Conservation (phyloP, 805 yeast genomes). For the Tetrapisispora iriomotensis region DNA sequence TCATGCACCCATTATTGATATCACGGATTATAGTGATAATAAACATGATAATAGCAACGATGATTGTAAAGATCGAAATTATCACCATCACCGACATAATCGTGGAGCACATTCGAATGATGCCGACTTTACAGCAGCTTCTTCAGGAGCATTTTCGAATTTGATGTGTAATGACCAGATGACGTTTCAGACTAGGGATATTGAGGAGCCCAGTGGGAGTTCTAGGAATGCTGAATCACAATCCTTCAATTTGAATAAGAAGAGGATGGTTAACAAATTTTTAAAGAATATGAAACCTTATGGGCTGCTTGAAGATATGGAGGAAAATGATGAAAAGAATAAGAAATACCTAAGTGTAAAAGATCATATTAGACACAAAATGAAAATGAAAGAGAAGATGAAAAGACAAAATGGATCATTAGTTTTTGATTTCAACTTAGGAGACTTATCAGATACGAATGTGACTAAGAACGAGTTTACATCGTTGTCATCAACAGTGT, state of each 20-base stretch:
- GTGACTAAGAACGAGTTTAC: no score
- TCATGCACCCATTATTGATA: neutral
- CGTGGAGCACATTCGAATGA: neutral
- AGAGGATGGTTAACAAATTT: slow-evolving; percentile 21
- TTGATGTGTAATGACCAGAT: slow-evolving; percentile 13
- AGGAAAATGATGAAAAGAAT: neutral
- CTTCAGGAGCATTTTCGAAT: slow-evolving; percentile 23
- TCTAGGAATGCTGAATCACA: neutral
- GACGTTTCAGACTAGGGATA: neutral
- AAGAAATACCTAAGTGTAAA: no score
- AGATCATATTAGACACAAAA: no score
- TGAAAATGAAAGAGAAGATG: no score
- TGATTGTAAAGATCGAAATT: slow-evolving; percentile 2
- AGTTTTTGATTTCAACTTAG: no score
- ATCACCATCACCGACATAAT: slow-evolving; percentile 1
- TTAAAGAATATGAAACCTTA: slow-evolving; percentile 19
- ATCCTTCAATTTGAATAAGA: slow-evolving; percentile 6
- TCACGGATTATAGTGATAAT: neutral
- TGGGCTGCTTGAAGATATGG: slow-evolving; percentile 2
- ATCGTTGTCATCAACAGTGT: no score
- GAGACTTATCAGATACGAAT: no score
- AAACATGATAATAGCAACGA: neutral
- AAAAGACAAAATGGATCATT: no score
- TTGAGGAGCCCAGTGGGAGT: neutral
- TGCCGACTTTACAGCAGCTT: slow-evolving; percentile 15